These are phyloP conservation scores for Eucalyptus regnans DNA, from an alignment of 345 rosid species.

Conservation along the genomic window DNA sequence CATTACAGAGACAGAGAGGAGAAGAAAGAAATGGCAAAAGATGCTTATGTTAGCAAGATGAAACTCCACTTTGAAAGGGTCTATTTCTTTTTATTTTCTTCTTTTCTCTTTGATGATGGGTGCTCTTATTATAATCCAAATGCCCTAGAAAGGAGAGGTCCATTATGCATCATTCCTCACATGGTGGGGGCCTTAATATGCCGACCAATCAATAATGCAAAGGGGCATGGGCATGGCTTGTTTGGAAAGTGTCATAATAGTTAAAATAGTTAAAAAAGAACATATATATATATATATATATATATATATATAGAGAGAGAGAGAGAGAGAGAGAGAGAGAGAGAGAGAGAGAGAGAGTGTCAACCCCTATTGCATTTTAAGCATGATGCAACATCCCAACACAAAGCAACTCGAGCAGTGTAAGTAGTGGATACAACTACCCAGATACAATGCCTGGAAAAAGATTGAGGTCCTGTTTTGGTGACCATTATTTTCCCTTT, in stretches of 20 bases:
- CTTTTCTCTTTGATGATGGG: neutral
- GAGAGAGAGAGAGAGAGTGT: too few species aligned
- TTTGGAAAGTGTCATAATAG: neutral
- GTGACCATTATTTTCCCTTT: neutral
- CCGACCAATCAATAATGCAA: neutral
- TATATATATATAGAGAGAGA: too few species aligned
- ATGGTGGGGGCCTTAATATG: neutral
- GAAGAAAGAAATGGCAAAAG: neutral
- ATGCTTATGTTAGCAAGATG: neutral
- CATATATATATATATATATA: too few species aligned
- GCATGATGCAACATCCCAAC: neutral
- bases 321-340: too few species aligned
- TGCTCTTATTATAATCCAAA: neutral
- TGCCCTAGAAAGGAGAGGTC: neutral
- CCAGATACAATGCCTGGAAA: neutral
- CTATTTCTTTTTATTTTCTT: neutral
- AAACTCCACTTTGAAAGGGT: neutral
- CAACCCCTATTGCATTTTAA: neutral
- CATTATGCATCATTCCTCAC: neutral
- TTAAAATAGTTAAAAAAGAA: too few species aligned
- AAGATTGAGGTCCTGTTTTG: neutral
- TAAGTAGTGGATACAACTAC: neutral
- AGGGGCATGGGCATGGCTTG: neutral
- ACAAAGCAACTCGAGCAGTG: neutral
- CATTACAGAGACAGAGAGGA: neutral